Evolutionary conservation across 2,329 filamentous ascomycete genomes (phyloP), one percentile per base, ranked within the genome.

Genomic region (Scolecobasidium constrictum): DNA sequence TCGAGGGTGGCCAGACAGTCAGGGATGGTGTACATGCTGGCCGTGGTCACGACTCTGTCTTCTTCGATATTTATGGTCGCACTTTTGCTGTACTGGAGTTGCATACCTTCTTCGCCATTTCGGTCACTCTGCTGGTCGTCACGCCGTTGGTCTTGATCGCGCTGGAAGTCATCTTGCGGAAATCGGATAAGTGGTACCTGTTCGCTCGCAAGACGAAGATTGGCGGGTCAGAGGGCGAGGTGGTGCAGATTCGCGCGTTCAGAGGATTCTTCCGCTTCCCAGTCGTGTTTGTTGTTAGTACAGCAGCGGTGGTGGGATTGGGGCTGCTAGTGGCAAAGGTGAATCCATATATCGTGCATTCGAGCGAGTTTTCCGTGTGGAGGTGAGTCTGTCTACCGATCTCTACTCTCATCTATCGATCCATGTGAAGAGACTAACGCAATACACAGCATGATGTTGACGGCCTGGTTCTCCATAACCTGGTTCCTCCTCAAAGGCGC

Each of bases 311-410:
- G 0, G 60, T 93, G 18, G 84, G 77, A 1, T 69, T 86, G 15
- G 82, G 84, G 2, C 83, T 83, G 51, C 62, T 96, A 40, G 54
- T 94, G 34, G 75, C 76, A 28, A 93, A 92, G 60, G 66, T 90
- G 56, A 96, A 96, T 56, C 87, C 90, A 1, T 75, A 86, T 53
- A 86, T 96, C 52, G 69, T 92, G n/a, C 92, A 95, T 64, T 88
- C 86, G 62, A 93, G 83, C 53, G 73, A 80, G 38, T 96, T 92
- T 58, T 72, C 84, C 4, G 82, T 95, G 55, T 94, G 87, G 86
- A 62, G 59, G 60, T 64, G 54, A 35, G 52, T 52, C 15, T 38
- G 17, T 17, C 37, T 15, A 15, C 19, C 7, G 3, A 26, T 23
- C 22, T 26, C 16, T 43, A 5, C 3, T 15, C 28, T 3, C 9